Evolutionary conservation across 2,329 filamentous ascomycete species (phyloP).

Genomic region (Penicillium sp.): DNA sequence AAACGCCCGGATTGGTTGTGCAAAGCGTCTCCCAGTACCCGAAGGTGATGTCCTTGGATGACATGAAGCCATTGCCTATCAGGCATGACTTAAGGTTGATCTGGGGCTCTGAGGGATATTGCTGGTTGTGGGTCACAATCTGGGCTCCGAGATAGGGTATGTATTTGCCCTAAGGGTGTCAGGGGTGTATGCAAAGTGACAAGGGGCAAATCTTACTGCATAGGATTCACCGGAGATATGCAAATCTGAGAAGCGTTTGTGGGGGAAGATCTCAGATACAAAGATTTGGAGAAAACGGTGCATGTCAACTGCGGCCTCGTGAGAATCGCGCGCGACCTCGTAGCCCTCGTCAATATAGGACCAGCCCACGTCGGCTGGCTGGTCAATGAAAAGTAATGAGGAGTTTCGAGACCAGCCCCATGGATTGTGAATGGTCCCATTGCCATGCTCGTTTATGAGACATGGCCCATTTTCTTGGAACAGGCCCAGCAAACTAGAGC

Average conservation of each 20-base stretch:
- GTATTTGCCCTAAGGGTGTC: conserved; percentile 46
- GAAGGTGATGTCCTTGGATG: conserved; percentile 42
- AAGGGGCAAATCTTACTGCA: conserved; percentile 33
- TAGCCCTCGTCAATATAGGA: conserved; percentile 27
- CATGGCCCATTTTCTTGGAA: conserved; percentile 53
- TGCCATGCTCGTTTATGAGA: conserved; percentile 28
- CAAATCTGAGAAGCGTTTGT: conserved; percentile 40
- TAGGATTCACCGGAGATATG: conserved; percentile 54
- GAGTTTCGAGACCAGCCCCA: conserved; percentile 27
- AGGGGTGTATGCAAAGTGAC: background rate
- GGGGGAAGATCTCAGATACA: conserved; percentile 48
- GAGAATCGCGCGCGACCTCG: conserved; percentile 36
- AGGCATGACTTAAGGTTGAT: conserved; percentile 48
- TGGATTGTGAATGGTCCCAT: conserved; percentile 25
- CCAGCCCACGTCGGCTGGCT: conserved; percentile 29
- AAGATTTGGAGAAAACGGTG: conserved; percentile 53
- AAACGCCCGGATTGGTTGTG: conserved; percentile 47
- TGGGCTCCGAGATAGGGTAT: conserved; percentile 47
- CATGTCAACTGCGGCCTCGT: conserved; percentile 50
- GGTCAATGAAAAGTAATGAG: conserved; percentile 30
- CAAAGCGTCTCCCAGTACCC: conserved; percentile 52
- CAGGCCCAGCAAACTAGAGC: conserved; percentile 53
- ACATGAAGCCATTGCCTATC: conserved; percentile 51
- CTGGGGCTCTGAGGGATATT: conserved; percentile 43
- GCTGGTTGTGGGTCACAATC: conserved; percentile 47